Conservation (phyloP, 2,329 filamentous ascomycete species). For the Penicillium aurantiogriseum region DNA sequence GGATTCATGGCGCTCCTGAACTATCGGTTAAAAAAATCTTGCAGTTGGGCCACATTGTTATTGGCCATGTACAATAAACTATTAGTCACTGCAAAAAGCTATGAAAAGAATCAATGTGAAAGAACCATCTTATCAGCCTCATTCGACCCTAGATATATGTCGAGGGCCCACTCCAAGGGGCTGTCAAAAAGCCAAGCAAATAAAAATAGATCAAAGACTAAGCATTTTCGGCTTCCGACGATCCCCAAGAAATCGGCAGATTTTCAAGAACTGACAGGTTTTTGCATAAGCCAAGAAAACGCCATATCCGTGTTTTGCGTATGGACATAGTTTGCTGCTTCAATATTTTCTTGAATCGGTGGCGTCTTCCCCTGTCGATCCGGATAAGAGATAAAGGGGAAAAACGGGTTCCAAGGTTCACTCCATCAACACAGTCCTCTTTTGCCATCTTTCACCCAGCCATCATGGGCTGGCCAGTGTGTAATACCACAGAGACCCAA, state of each 20-base stretch:
- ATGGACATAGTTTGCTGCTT: background rate
- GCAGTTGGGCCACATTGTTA: background rate
- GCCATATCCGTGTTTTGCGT: background rate
- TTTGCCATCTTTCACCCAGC: conserved; percentile 6
- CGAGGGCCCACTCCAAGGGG: background rate
- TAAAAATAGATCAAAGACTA: conserved; percentile 10
- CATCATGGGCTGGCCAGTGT: conserved; percentile 47
- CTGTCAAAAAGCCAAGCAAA: background rate
- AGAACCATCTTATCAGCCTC: background rate
- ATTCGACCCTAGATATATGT: background rate
- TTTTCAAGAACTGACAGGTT: background rate
- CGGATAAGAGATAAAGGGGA: conserved; percentile 24
- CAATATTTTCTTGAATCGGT: conserved; percentile 3
- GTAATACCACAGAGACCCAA: conserved; percentile 52
- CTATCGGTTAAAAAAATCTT: conserved; percentile 5
- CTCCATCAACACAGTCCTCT: conserved; percentile 5
- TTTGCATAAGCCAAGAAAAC: background rate
- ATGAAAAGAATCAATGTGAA: background rate
- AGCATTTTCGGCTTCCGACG: conserved; percentile 2
- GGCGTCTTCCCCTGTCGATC: conserved; percentile 17
- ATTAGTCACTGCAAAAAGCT: background rate
- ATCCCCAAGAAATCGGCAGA: background rate
- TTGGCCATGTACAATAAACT: conserved; percentile 18
- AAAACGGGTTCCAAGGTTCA: conserved; percentile 6
- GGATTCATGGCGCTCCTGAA: conserved; percentile 25